Base-by-base conservation (phyloP, 1,284 basidiomycete species). In the Meira nashicola region DNA sequence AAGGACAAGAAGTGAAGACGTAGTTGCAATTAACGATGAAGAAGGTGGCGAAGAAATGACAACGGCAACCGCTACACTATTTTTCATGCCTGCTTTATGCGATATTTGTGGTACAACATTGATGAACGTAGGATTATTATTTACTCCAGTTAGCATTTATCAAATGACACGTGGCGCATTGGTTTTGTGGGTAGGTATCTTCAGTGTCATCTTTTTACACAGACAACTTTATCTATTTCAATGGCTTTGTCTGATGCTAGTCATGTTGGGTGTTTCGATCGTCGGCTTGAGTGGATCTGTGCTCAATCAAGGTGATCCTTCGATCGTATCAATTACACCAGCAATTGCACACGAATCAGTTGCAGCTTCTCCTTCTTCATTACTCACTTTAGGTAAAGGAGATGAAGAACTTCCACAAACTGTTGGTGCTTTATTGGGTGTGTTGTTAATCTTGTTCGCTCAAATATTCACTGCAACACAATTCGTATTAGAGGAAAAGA, bases 61-160 rank as follows among this genome's bases (percentile, higher is more conserved):
- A 37, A 58, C 39, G 58, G 60, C 63, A 48, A 54, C 65, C 47
- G 40, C 59, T 23, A 54, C 89, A 55, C 81, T 90, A 61, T 81
- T 93, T 54, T 90, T 89, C 87, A 84, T 91, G 63, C 90, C 90
- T n/a, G 89, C 90, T 33, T 80, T 84, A 43, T 92, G 89, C 79
- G 91, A 93, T 80, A 85, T 92, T 49, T 89, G 88, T 74, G 90
- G 85, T 41, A 92, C 90, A 28, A 92, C 90, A 66, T 88, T 91
- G 69, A 96, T 96, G 93, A 95, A 95, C 73, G 83, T 93, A 69
- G 93, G 92, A 59, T 84, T 97, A 55, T 84, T 97, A 51, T 91
- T 94, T 79, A 94, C 91, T 1, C 93, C 93, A 23, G 94, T 97
- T 46, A 95, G 92, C 54, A 92, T 98, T 72, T 97, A 90, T 83